phyloP scores from a whole-genome alignment of 192 early-diverging fungal species.

The Chytriomyces hyalinus region DNA sequence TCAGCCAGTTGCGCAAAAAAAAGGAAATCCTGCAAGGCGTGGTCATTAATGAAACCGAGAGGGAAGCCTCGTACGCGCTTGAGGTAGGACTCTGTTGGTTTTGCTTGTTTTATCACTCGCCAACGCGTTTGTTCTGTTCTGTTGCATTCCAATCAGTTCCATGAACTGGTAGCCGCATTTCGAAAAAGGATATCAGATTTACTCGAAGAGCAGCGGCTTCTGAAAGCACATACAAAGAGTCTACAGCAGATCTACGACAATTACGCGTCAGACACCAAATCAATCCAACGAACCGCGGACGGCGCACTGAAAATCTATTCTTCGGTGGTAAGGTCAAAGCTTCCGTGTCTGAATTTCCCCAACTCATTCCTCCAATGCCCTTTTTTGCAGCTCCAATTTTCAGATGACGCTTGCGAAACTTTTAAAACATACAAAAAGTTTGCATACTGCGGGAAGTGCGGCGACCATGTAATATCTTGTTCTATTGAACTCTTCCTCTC shows the following conservation, averaged over 20 bases:
- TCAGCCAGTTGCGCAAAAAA: constrained; percentile 51
- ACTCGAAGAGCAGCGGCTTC: constrained; percentile 47
- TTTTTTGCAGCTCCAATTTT: constrained; percentile 43
- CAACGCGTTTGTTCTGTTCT: constrained; percentile 6
- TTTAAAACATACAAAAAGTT: constrained; percentile 37
- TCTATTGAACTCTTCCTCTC: background rate
- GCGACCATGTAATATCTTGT: constrained; percentile 42
- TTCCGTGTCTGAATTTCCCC: background rate
- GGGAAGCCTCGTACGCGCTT: constrained; percentile 40
- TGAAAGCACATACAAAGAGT: constrained; percentile 42
- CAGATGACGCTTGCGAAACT: constrained; percentile 45
- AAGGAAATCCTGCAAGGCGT: constrained; percentile 48
- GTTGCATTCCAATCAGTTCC: constrained; percentile 24
- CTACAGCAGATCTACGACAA: constrained; percentile 31
- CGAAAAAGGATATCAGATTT: constrained; percentile 42
- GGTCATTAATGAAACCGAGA: constrained; percentile 37
- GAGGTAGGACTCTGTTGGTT: constrained; percentile 34
- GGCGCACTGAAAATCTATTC: constrained; percentile 43
- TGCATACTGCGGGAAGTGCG: constrained; percentile 53
- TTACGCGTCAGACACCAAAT: constrained; percentile 34
- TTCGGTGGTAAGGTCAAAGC: constrained; percentile 27
- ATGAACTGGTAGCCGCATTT: constrained; percentile 43
- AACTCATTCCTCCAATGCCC: background rate
- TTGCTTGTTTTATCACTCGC: background rate
- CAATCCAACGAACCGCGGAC: constrained; percentile 43